Percentiles rank a stretch among this genome's conserved stretches.
Conservation (phyloP, 306 rosid species). For the Comarum palustre region DNA sequence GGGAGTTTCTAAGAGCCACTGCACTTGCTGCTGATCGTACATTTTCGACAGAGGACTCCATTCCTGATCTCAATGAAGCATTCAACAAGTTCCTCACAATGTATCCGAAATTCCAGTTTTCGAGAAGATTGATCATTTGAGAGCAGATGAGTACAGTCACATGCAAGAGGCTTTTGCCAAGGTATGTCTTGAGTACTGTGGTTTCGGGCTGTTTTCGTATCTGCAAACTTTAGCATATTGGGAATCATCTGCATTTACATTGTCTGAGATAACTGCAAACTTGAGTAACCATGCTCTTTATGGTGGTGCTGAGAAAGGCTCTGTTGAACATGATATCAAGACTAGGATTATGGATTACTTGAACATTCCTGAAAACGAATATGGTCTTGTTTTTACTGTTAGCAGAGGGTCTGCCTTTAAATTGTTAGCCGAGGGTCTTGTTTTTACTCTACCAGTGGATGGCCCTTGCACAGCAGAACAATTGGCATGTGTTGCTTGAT, state of each 20-base stretch:
- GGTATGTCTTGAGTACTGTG: conserved; percentile 99
- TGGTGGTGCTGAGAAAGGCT: conserved; percentile 88
- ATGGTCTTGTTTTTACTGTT: conserved; percentile 95
- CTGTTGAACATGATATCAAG: conserved; percentile 79
- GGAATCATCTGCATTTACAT: conserved; percentile 89
- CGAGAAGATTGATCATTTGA: conserved; percentile 76
- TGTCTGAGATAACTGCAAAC: conserved; percentile 91
- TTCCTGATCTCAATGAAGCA: conserved; percentile 63
- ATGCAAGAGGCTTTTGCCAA: conserved; percentile 56
- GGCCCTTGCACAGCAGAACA: conserved; percentile 98
- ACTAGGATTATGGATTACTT: conserved; percentile 81
- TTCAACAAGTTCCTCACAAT: conserved; percentile 84
- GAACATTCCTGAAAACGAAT: conserved; percentile 88
- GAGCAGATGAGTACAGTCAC: conserved; percentile 77
- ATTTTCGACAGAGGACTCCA: conserved; percentile 59
- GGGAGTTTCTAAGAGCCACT: conserved; percentile 84
- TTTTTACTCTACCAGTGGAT: conserved; percentile 99
- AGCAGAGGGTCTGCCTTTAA: conserved; percentile 97
- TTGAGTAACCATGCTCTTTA: conserved; percentile 90
- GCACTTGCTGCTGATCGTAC: conserved; percentile 79
- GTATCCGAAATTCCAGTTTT: conserved; percentile 84
- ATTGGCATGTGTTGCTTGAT: conserved; percentile 95
- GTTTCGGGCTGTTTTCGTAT: conserved; percentile 82
- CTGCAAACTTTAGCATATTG: conserved; percentile 77
- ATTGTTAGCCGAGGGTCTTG: no score